Conservation (phyloP, 2,329 filamentous ascomycete genomes). For the Tolypocladium capitatum region DNA sequence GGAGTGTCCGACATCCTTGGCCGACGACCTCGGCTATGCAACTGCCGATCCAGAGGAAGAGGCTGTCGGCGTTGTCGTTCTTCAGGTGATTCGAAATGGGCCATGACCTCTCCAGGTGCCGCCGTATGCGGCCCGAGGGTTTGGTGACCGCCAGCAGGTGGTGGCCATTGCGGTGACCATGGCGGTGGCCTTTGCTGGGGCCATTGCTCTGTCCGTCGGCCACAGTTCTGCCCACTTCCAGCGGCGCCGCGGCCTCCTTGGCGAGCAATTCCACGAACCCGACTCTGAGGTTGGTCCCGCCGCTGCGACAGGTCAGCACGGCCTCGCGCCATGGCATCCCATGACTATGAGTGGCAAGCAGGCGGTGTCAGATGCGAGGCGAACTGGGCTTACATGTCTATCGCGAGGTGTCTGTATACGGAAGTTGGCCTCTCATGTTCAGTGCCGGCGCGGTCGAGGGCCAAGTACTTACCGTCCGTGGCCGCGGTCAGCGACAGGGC, state of each 20-base stretch:
- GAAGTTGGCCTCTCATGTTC: conserved; percentile 2
- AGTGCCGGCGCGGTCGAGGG: background rate
- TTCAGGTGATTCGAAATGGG: conserved; percentile 62
- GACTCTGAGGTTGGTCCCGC: conserved; percentile 55
- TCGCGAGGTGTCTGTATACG: conserved; percentile 39
- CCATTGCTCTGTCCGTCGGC: conserved; percentile 3
- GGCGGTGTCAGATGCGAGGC: background rate
- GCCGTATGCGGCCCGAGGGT: conserved; percentile 30
- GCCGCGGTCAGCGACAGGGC: conserved; percentile 27
- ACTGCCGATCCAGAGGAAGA: conserved; percentile 72
- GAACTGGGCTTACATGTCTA: conserved; percentile 45
- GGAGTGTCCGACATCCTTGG: conserved; percentile 34
- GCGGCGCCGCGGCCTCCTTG: conserved; percentile 10
- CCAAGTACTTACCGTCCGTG: conserved; percentile 37
- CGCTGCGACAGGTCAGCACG: conserved; percentile 25
- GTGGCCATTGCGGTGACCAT: background rate
- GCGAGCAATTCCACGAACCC: conserved; percentile 51
- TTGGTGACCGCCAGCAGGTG: background rate
- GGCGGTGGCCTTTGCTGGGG: background rate
- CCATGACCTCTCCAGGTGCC: conserved; percentile 58
- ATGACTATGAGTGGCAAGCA: background rate
- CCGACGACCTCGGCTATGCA: conserved; percentile 62
- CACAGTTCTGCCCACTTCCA: conserved; percentile 2
- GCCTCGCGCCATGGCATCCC: background rate
- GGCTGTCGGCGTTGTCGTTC: conserved; percentile 56